phyloP scores from a whole-genome alignment of 2,329 filamentous ascomycete species.

The Metarhizium sp. region DNA sequence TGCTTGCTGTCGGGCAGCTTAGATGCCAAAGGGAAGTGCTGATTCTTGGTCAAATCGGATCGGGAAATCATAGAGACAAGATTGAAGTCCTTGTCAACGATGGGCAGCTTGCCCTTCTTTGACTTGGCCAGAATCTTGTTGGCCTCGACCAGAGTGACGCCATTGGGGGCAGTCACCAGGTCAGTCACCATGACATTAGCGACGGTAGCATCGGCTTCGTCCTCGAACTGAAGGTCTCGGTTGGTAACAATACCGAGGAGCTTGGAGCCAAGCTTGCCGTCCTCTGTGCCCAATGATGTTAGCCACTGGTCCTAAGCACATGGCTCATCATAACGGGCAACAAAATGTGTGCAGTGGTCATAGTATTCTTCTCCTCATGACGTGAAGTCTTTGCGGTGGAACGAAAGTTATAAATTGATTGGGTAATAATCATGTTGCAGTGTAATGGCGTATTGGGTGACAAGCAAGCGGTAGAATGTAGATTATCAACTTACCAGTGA shows the following conservation, averaged over 20 bases:
- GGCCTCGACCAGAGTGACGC: constrained; percentile 77
- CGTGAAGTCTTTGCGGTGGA: constrained; percentile 90
- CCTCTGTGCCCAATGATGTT: constrained; percentile 49
- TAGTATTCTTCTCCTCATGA: constrained; percentile 61
- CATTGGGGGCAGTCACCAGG: constrained; percentile 76
- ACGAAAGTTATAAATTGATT: constrained; percentile 96
- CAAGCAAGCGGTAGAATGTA: constrained; percentile 9
- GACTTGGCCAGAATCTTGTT: constrained; percentile 90
- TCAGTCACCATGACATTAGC: constrained; percentile 93
- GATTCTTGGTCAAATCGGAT: constrained; percentile 97
- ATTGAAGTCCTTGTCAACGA: constrained; percentile 75
- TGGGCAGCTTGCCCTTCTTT: constrained; percentile 97
- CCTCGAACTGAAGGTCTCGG: constrained; percentile 95
- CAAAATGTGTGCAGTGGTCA: constrained; percentile 18
- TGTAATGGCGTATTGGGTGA: constrained; percentile 10
- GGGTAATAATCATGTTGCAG: constrained; percentile 63
- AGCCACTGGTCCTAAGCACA: constrained; percentile 1
- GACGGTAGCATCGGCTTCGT: constrained; percentile 60
- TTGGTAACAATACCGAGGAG: constrained; percentile 96
- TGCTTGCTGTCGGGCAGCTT: constrained; percentile 97
- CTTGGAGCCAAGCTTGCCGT: constrained; percentile 87
- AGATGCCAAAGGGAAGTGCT: constrained; percentile 91
- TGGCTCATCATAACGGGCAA: constrained; percentile 1
- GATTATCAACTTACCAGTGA: constrained; percentile 69
- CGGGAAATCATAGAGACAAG: constrained; percentile 86